phyloP scores from a whole-genome alignment of 1,139 yeast genomes.

The Taiozyma onychis region DNA sequence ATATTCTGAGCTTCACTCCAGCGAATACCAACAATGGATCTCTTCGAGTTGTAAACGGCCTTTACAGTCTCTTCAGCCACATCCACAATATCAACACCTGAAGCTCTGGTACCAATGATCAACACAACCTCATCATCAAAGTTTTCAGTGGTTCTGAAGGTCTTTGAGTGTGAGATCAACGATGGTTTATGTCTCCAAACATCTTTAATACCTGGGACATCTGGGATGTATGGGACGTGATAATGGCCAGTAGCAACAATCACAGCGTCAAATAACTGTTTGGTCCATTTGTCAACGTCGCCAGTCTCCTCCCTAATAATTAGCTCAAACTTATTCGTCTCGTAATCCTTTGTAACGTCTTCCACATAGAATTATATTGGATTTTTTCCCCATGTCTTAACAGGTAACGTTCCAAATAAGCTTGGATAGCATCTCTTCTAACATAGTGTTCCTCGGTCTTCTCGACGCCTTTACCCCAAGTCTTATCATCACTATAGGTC shows the following conservation, averaged over 20 bases:
- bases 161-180: slow-evolving; percentile 35
- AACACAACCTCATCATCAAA: slow-evolving; percentile 32
- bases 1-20: slow-evolving; percentile 6
- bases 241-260: slow-evolving; percentile 53
- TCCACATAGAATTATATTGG: slow-evolving; percentile 33
- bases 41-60: slow-evolving; percentile 21
- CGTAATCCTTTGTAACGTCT: slow-evolving; percentile 25
- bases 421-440: slow-evolving; percentile 25
- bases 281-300: slow-evolving; percentile 33
- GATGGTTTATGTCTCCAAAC: slow-evolving; percentile 21
- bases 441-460: slow-evolving; percentile 22
- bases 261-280: slow-evolving; percentile 42
- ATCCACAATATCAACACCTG: slow-evolving; percentile 37
- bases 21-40: slow-evolving; percentile 11
- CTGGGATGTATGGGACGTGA: slow-evolving; percentile 44
- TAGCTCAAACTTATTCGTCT: slow-evolving; percentile 27
- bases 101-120: slow-evolving; percentile 40
- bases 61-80: slow-evolving; percentile 18
- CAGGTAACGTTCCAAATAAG: slow-evolving; percentile 34
- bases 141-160: slow-evolving; percentile 27
- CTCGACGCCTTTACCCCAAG: slow-evolving; percentile 26
- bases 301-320: slow-evolving; percentile 27
- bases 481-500: slow-evolving; percentile 37
- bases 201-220: slow-evolving; percentile 34
- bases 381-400: slow-evolving; percentile 27